Percentiles rank a stretch among this genome's conserved stretches.
phyloP scores from a whole-genome alignment of 106 monocot genomes.

The Platanthera zijinensis region DNA sequence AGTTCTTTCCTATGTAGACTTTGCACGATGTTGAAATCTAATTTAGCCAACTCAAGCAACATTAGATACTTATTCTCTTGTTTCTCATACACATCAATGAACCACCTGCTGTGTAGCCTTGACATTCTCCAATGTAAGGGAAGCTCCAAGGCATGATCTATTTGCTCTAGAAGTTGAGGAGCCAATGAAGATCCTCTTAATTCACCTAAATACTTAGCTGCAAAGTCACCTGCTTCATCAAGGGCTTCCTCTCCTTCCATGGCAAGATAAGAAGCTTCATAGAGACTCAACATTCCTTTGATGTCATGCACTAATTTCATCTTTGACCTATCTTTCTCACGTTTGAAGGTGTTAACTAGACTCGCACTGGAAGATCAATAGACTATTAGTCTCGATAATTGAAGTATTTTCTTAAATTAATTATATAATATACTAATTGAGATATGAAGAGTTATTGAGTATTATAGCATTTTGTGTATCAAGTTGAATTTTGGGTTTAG shows the following conservation, averaged over 20 bases:
- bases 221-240: constrained; percentile 16
- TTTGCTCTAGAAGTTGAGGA: constrained; percentile 12
- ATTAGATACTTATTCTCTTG: constrained; percentile 11
- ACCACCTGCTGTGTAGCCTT: constrained; percentile 37
- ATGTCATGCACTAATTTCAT: not conserved
- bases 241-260: constrained; percentile 23
- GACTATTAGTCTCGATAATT: no score
- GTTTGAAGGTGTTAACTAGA: constrained; percentile 12
- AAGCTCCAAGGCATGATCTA: constrained; percentile 39
- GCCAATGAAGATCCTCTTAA: not conserved
- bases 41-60: constrained; percentile 44
- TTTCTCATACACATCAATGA: constrained; percentile 29
- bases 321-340: constrained; percentile 10
- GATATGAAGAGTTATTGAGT: no score
- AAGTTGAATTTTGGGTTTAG: no score
- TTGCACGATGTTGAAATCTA: constrained; percentile 51
- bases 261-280: constrained; percentile 30
- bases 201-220: constrained; percentile 3
- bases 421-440: no score
- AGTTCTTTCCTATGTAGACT: constrained; percentile 29
- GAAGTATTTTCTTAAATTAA: no score
- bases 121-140: constrained; percentile 44
- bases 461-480: no score
- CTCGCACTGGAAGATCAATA: no score
- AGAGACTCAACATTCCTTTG: constrained; percentile 24